Percentiles rank a stretch among this genome's conserved stretches.
Evolutionary conservation across 192 early-diverging fungal species (phyloP).

Genomic region (Linnemannia exigua): DNA sequence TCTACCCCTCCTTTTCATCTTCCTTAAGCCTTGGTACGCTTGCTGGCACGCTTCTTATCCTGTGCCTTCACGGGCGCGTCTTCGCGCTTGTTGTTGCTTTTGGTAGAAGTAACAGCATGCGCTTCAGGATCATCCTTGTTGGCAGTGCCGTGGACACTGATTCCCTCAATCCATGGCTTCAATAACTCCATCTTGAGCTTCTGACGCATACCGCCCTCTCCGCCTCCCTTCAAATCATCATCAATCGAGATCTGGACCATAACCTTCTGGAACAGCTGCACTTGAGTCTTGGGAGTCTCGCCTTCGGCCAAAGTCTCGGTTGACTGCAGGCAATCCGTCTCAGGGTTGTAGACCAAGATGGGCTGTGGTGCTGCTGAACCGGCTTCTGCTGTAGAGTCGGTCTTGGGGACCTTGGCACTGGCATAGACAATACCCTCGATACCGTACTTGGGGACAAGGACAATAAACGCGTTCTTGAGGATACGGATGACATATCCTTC

Average conservation of each 20-base stretch:
- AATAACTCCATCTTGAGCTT: slow-evolving; percentile 73
- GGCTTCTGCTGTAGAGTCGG: slow-evolving; percentile 19
- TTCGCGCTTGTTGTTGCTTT: slow-evolving; percentile 54
- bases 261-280: slow-evolving; percentile 87
- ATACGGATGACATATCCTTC: slow-evolving; percentile 93
- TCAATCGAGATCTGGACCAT: slow-evolving; percentile 79
- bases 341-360: slow-evolving; percentile 58
- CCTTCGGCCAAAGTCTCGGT: slow-evolving; percentile 38
- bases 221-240: slow-evolving; percentile 62
- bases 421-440: slow-evolving; percentile 95
- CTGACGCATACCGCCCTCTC: slow-evolving; percentile 71
- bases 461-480: slow-evolving; percentile 95
- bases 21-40: slow-evolving; percentile 34
- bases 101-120: slow-evolving; percentile 3
- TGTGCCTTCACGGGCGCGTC: not conserved
- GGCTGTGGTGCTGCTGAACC: slow-evolving; percentile 23
- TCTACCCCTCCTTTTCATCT: not conserved
- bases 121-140: slow-evolving; percentile 45
- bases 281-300: slow-evolving; percentile 58
- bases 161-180: slow-evolving; percentile 65
- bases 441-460: slow-evolving; percentile 90
- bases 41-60: slow-evolving; percentile 19
- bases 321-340: slow-evolving; percentile 56
- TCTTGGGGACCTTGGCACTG: slow-evolving; percentile 47
- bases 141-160: slow-evolving; percentile 58